Evolutionary conservation across 1,284 basidiomycete genomes (phyloP).

Genomic region (Ganoderma lucidum): DNA sequence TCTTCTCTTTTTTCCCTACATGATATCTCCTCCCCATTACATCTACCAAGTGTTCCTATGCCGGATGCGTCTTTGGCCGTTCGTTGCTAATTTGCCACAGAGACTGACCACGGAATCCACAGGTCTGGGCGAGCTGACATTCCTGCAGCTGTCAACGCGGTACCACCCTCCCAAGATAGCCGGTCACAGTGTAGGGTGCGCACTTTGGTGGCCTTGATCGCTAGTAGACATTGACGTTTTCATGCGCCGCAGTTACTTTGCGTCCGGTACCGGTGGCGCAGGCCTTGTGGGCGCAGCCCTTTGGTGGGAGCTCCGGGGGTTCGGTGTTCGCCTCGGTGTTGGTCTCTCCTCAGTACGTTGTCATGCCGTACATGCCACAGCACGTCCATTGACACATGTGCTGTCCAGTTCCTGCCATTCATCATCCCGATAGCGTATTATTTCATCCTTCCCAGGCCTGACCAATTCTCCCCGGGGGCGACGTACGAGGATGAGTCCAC

Average conservation of each 20-base stretch:
- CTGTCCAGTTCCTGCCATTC: conserved; percentile 75
- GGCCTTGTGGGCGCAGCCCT: conserved; percentile 92
- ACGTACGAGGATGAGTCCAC: conserved; percentile 48
- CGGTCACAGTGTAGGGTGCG: conserved; percentile 76
- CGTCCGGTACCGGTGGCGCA: conserved; percentile 93
- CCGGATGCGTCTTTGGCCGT: too few species aligned
- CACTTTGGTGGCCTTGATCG: not conserved
- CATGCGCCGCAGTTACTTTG: conserved; percentile 68
- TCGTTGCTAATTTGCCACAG: too few species aligned
- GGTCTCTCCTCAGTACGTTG: conserved; percentile 76
- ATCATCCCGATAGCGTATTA: conserved; percentile 79
- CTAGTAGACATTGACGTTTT: not conserved
- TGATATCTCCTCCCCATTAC: too few species aligned
- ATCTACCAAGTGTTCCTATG: too few species aligned
- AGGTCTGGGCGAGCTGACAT: conserved; percentile 95
- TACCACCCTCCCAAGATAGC: conserved; percentile 75
- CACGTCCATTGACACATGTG: not conserved
- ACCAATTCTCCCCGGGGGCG: conserved; percentile 49
- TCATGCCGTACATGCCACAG: not conserved
- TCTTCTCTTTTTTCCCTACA: not conserved
- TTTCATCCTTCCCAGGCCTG: conserved; percentile 73
- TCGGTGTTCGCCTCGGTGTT: conserved; percentile 88
- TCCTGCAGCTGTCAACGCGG: conserved; percentile 91
- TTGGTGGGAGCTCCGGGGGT: conserved; percentile 92
- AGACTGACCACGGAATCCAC: not conserved